phyloP scores from a whole-genome alignment of 2,329 filamentous ascomycete species.

The Phoma herbarum region DNA sequence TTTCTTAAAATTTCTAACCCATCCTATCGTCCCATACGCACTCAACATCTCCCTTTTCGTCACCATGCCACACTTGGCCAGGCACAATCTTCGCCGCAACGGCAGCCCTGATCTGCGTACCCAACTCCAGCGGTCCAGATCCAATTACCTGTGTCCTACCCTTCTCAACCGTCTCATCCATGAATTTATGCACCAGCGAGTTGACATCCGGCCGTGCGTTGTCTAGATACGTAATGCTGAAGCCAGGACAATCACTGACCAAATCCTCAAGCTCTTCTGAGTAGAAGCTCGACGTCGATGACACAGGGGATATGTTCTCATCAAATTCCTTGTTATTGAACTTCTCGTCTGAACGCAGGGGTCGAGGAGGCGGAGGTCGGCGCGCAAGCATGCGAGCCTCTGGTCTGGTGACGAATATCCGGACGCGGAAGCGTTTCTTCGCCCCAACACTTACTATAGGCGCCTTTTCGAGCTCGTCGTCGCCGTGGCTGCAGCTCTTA shows the following conservation, averaged over 20 bases:
- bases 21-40: conserved; percentile 45
- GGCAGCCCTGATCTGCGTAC: conserved; percentile 36
- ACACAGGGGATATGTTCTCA: conserved; percentile 7
- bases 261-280: conserved; percentile 21
- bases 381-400: conserved; percentile 3
- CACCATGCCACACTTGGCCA: conserved; percentile 38
- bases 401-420: conserved; percentile 29
- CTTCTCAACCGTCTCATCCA: conserved; percentile 25
- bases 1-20: conserved; percentile 27
- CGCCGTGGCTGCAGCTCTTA: neutral
- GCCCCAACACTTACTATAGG: neutral
- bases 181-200: conserved; percentile 25
- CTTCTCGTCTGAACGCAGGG: conserved; percentile 8
- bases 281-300: conserved; percentile 3
- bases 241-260: conserved; percentile 20
- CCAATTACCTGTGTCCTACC: conserved; percentile 37
- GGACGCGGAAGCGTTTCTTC: conserved; percentile 26
- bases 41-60: conserved; percentile 36
- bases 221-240: conserved; percentile 34
- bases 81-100: conserved; percentile 35
- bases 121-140: conserved; percentile 35
- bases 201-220: conserved; percentile 29
- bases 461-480: conserved; percentile 2
- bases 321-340: conserved; percentile 1
- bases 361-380: conserved; percentile 1